Percentiles rank a stretch among this genome's conserved stretches.
Evolutionary conservation across 768 basidiomycete species (phyloP).

Genomic region (Leccinellum albellum): DNA sequence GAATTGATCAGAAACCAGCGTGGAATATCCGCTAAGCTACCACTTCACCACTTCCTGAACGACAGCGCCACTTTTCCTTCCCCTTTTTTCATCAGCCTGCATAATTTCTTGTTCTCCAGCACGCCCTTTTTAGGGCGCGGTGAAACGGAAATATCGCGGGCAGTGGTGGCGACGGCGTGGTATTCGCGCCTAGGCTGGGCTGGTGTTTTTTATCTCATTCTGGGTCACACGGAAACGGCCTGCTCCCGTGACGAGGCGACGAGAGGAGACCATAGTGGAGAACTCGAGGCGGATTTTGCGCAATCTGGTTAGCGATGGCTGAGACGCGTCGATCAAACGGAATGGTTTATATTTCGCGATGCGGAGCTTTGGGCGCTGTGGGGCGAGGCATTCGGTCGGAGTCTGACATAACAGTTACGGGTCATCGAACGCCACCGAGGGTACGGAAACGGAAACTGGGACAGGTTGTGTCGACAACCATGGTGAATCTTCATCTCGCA

Average conservation of each 20-base stretch:
- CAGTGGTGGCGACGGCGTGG: not conserved
- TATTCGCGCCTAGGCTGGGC: not conserved
- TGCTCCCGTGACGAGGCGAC: not conserved
- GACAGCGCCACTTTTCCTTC: not conserved
- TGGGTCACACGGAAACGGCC: too few relatives aligned
- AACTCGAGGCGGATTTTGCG: not conserved
- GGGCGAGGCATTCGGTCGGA: not conserved
- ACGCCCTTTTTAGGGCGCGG: slow-evolving; percentile 17
- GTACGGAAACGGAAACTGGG: not conserved
- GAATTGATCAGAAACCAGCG: not conserved
- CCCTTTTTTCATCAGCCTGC: slow-evolving; percentile 1
- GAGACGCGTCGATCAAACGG: not conserved
- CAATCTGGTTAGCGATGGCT: not conserved
- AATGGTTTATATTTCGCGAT: not conserved
- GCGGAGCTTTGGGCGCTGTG: not conserved
- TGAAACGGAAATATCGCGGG: slow-evolving; percentile 4
- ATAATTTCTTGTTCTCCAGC: slow-evolving; percentile 11
- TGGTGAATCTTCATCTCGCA: not conserved
- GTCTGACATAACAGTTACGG: too few relatives aligned
- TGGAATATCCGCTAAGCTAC: not conserved
- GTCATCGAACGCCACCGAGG: not conserved
- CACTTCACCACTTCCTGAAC: not conserved
- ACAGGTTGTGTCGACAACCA: not conserved
- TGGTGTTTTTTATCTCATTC: too few relatives aligned
- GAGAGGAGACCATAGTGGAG: slow-evolving; percentile 2